Percentiles rank a stretch among this genome's conserved stretches.
phyloP scores from a whole-genome alignment of 768 basidiomycete species.

The Hysterangium stoloniferum region DNA sequence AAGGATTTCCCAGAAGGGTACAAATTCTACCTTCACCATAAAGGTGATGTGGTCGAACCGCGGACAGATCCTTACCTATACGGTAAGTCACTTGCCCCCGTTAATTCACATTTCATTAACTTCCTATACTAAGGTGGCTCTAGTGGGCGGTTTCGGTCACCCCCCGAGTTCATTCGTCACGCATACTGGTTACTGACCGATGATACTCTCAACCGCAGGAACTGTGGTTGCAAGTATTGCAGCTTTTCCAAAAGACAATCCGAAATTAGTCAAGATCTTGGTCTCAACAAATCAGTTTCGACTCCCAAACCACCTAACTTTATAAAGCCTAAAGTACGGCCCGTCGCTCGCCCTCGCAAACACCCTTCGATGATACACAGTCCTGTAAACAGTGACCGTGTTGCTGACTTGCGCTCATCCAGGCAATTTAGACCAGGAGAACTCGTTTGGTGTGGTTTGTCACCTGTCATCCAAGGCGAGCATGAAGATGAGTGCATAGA shows the following conservation, averaged over 20 bases:
- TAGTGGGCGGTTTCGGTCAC: slow-evolving; percentile 59
- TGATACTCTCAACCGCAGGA: slow-evolving; percentile 33
- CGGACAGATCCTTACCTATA: slow-evolving; percentile 75
- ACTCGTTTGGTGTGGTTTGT: slow-evolving; percentile 60
- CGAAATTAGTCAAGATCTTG: slow-evolving; percentile 58
- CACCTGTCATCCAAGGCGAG: slow-evolving; percentile 37
- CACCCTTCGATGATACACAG: slow-evolving; percentile 3
- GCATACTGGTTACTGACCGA: slow-evolving; percentile 71
- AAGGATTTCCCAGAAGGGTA: slow-evolving; percentile 61
- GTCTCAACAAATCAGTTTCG: slow-evolving; percentile 29
- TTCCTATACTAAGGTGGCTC: slow-evolving; percentile 31
- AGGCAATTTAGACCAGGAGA: slow-evolving; percentile 65
- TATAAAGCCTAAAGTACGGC: slow-evolving; percentile 9
- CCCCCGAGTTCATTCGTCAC: slow-evolving; percentile 82
- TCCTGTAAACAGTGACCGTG: slow-evolving; percentile 38
- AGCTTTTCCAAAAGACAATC: slow-evolving; percentile 41
- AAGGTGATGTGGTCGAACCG: slow-evolving; percentile 44
- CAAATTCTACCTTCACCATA: slow-evolving; percentile 66
- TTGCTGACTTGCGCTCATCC: slow-evolving; percentile 54
- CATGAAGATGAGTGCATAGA: slow-evolving; percentile 37
- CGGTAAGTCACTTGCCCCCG: slow-evolving; percentile 35
- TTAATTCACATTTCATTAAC: not conserved
- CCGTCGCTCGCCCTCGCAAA: slow-evolving; percentile 12
- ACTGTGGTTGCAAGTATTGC: slow-evolving; percentile 76
- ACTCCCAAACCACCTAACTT: slow-evolving; percentile 6